A percentile compares a stretch with the other conserved stretches of the same genome.
These are phyloP conservation scores for Neonectria hederae DNA, from an alignment of 2,329 filamentous ascomycete genomes.

Conservation along the genomic window DNA sequence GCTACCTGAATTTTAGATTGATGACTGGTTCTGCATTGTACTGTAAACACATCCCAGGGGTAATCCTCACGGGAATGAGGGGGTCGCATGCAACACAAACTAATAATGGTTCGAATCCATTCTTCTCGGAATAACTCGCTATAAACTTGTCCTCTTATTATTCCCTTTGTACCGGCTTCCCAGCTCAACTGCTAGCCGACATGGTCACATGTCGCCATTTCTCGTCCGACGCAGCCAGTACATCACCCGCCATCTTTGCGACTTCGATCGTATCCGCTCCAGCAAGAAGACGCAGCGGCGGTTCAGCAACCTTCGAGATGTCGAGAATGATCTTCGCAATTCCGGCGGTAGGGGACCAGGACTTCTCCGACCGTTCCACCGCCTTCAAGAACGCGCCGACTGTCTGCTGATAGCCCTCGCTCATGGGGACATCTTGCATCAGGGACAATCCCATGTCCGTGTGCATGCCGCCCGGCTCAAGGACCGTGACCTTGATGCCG, in stretches of 20 bases:
- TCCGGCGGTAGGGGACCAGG: constrained; percentile 32
- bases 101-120: not conserved
- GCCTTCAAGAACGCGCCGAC: constrained; percentile 44
- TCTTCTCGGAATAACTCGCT: not conserved
- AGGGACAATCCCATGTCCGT: constrained; percentile 50
- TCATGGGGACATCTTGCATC: constrained; percentile 41
- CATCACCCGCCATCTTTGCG: constrained; percentile 27
- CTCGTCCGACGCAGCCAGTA: constrained; percentile 40
- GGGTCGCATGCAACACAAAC: no score
- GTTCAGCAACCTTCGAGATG: constrained; percentile 37
- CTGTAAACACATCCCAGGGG: not conserved
- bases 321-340: constrained; percentile 42
- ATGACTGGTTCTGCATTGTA: no score
- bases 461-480: constrained; percentile 52
- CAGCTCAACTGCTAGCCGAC: not conserved
- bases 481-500: constrained; percentile 50
- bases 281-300: constrained; percentile 44
- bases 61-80: not conserved
- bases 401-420: constrained; percentile 45
- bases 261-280: constrained; percentile 42
- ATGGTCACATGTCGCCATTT: constrained; percentile 37
- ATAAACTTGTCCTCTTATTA: not conserved
- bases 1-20: no score
- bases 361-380: constrained; percentile 4
- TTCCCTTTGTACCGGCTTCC: no score